phyloP scores from a whole-genome alignment of 2,329 filamentous ascomycete species.

The Hypoxylon sp. region DNA sequence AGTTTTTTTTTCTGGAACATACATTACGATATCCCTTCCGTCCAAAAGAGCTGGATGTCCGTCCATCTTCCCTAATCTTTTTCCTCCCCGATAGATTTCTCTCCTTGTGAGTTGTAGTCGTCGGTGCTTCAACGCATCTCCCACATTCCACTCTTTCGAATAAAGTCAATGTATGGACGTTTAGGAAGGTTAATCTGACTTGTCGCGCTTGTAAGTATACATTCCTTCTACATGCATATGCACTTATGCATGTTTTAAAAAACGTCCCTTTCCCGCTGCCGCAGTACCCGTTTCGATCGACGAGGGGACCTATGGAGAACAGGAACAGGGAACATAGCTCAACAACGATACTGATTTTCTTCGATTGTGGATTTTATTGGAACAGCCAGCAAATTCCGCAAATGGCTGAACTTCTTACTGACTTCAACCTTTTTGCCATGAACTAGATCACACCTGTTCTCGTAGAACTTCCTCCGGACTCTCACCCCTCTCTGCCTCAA shows the following conservation, averaged over 20 bases:
- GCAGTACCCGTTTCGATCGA: slow-evolving; percentile 33
- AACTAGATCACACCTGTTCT: slow-evolving; percentile 23
- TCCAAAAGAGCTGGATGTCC: slow-evolving; percentile 34
- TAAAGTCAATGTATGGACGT: slow-evolving; percentile 18
- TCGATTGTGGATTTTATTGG: slow-evolving; percentile 35
- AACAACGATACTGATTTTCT: slow-evolving; percentile 37
- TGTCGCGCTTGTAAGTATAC: slow-evolving; percentile 18
- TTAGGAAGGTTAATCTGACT: slow-evolving; percentile 24
- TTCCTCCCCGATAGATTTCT: slow-evolving; percentile 15
- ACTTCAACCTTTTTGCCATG: slow-evolving; percentile 23
- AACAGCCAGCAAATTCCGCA: slow-evolving; percentile 22
- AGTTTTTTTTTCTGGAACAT: slow-evolving; percentile 27
- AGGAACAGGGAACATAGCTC: slow-evolving; percentile 26
- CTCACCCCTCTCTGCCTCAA: slow-evolving; percentile 1
- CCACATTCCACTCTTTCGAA: slow-evolving; percentile 14
- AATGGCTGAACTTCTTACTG: slow-evolving; percentile 23
- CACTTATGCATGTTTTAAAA: slow-evolving; percentile 27
- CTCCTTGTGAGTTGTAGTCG: slow-evolving; percentile 10
- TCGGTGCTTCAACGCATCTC: slow-evolving; percentile 13
- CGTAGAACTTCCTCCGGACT: slow-evolving; percentile 6
- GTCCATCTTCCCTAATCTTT: slow-evolving; percentile 24
- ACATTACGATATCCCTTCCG: slow-evolving; percentile 39
- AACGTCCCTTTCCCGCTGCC: slow-evolving; percentile 22
- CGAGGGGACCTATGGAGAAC: slow-evolving; percentile 3
- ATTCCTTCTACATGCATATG: slow-evolving; percentile 25